Percentiles rank a stretch among this genome's conserved stretches.
phyloP scores from a whole-genome alignment of 2,329 filamentous ascomycete genomes.

The Aspergillus floridensis region DNA sequence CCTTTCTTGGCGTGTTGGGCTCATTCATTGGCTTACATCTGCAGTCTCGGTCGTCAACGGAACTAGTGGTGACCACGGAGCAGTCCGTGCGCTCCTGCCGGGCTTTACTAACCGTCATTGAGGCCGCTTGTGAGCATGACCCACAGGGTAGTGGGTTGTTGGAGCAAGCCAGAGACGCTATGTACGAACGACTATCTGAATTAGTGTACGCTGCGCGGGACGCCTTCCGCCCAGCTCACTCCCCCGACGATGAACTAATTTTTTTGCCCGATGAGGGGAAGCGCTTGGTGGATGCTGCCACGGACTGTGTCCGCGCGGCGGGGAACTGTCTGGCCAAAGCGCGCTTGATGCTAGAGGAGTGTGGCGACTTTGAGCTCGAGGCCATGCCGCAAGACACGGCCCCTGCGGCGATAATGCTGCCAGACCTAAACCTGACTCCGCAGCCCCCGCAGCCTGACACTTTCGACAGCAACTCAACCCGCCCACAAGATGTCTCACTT shows the following conservation, averaged over 20 bases:
- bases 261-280: slow-evolving; percentile 78
- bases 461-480: slow-evolving; percentile 16
- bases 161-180: slow-evolving; percentile 65
- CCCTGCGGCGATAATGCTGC: slow-evolving; percentile 7
- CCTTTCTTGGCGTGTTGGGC: slow-evolving; percentile 83
- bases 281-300: slow-evolving; percentile 73
- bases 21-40: slow-evolving; percentile 93
- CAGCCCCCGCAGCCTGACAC: slow-evolving; percentile 19
- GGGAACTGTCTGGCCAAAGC: slow-evolving; percentile 89
- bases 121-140: slow-evolving; percentile 78
- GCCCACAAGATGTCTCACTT: slow-evolving; percentile 32
- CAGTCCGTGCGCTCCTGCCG: slow-evolving; percentile 80
- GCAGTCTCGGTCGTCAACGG: slow-evolving; percentile 84
- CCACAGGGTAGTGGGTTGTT: slow-evolving; percentile 65
- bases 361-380: slow-evolving; percentile 85
- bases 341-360: slow-evolving; percentile 78
- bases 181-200: slow-evolving; percentile 77
- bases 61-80: slow-evolving; percentile 77
- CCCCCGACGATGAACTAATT: slow-evolving; percentile 69
- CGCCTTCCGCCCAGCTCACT: slow-evolving; percentile 67
- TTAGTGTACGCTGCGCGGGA: slow-evolving; percentile 79
- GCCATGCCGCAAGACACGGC: slow-evolving; percentile 47
- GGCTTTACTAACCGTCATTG: slow-evolving; percentile 73
- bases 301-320: slow-evolving; percentile 81
- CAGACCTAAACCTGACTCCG: slow-evolving; percentile 21